Percentiles rank a stretch among this genome's conserved stretches.
Evolutionary conservation across 2,329 filamentous ascomycete species (phyloP).

Genomic region (Penicillium sp.): DNA sequence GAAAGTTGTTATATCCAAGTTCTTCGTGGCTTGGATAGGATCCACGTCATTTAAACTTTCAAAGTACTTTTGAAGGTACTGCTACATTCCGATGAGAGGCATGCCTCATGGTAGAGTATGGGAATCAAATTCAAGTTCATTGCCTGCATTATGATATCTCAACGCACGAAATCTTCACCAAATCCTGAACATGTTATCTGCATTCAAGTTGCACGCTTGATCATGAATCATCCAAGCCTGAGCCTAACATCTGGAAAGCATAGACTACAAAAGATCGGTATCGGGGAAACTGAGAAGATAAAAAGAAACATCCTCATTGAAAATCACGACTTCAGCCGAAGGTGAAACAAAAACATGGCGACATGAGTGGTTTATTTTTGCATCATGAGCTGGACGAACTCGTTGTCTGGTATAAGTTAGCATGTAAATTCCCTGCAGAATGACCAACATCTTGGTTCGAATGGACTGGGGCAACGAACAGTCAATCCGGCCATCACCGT

Average conservation of each 20-base stretch:
- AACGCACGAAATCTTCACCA: conserved; percentile 9
- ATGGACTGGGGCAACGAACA: conserved; percentile 56
- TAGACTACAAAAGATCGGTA: conserved; percentile 30
- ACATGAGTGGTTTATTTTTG: conserved; percentile 67
- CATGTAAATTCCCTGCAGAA: background rate
- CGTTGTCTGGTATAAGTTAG: conserved; percentile 66
- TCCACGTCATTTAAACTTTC: too few species aligned
- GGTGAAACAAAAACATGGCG: conserved; percentile 27
- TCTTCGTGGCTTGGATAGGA: too few species aligned
- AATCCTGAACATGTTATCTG: conserved; percentile 14
- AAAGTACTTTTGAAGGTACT: background rate
- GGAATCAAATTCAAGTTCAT: conserved; percentile 9
- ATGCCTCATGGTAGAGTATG: background rate
- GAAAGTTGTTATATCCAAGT: background rate
- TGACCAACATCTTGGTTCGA: background rate
- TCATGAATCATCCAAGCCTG: conserved; percentile 24
- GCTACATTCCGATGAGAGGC: background rate
- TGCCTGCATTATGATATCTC: conserved; percentile 13
- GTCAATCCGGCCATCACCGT: conserved; percentile 84
- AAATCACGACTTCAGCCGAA: conserved; percentile 31
- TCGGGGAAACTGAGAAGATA: conserved; percentile 16
- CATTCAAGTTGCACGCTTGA: conserved; percentile 25
- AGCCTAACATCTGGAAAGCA: conserved; percentile 18
- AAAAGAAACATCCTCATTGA: conserved; percentile 27
- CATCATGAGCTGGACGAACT: conserved; percentile 95